Evolutionary conservation across 192 early-diverging fungal genomes (phyloP), one percentile per base, ranked within the genome.

Genomic region (Backusella macrospora): DNA sequence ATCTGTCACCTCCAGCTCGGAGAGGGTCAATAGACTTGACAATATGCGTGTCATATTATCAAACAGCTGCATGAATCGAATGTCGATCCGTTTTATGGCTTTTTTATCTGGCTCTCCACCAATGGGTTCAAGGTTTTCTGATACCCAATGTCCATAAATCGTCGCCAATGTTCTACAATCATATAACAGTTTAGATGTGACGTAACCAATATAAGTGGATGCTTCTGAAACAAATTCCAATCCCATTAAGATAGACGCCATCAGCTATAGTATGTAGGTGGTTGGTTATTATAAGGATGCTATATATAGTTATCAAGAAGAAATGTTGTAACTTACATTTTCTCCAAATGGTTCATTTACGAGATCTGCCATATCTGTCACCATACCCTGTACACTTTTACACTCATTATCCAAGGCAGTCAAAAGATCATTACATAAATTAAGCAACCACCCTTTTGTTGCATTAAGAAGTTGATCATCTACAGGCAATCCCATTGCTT

Each of bases 401-500:
- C 70, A 74, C 6, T 70, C 73, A 12, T 48, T 37, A 62, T 79
- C 67, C 21, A 79, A 18, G 16, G 71, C 78, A 21, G 47, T 71
- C 2, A 75, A 39, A 7, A 72, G 47, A 52, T 52, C 72, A 21
- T 74, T 47, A 23, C 72, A 77, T 23, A 77, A 43, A 37, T 52
- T 78, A 65, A 74, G 55, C 21, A 81, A 64, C 69, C 73, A 81
- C 9, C 45, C 67, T 70, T 75, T 74, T 18, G 62, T 68, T 7
- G 70, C 39, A 7, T 62, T 63, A 34, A 81, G 40, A 26, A 81
- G 62, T 7, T 70, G 62, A 21, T 75, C 70, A 16, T 81, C 71
- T 16, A 72, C 80, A 1, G 80, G 80, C 23, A 81, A 29, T 16
- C 76, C 80, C 76, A 81, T 76, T 16, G 76, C 73, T 48, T 78